A percentile compares a stretch with the other conserved stretches of the same genome.
Evolutionary conservation across 1,139 yeast genomes (phyloP).

Genomic region (Lodderomyces pseudojiufengensis): DNA sequence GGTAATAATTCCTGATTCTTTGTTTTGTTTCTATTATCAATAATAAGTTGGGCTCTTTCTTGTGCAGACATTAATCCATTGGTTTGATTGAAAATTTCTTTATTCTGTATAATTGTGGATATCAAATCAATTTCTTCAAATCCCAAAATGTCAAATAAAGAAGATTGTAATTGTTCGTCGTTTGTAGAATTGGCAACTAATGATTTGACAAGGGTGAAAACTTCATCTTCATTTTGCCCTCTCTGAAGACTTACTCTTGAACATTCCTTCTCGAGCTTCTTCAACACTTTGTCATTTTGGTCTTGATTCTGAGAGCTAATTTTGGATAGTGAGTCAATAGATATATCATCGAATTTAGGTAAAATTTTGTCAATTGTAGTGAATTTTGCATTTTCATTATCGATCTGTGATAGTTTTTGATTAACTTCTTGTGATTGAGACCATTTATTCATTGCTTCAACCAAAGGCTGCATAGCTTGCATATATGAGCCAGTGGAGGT

Average conservation of each 20-base stretch:
- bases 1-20: conserved; percentile 50
- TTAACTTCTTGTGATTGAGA: conserved; percentile 24
- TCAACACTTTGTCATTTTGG: conserved; percentile 8
- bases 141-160: conserved; percentile 75
- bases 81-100: conserved; percentile 22
- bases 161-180: conserved; percentile 64
- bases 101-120: conserved; percentile 57
- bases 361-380: conserved; percentile 28
- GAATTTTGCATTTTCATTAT: conserved; percentile 28
- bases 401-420: conserved; percentile 29
- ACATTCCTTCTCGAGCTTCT: conserved; percentile 27
- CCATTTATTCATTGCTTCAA: conserved; percentile 35
- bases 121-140: conserved; percentile 81
- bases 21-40: conserved; percentile 50
- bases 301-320: conserved; percentile 14
- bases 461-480: conserved; percentile 72
- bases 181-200: conserved; percentile 29
- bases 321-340: conserved; percentile 25
- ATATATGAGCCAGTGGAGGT: conserved; percentile 72
- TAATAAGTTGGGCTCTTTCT: conserved; percentile 55
- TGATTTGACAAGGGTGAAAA: conserved; percentile 21
- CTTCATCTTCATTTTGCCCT: conserved; percentile 23
- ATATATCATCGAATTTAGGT: conserved; percentile 27
- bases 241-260: conserved; percentile 24
- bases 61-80: conserved; percentile 23